Percentiles rank a stretch among this genome's conserved stretches.
phyloP scores from a whole-genome alignment of 345 rosid genomes.

The Lenwebbia sp. region DNA sequence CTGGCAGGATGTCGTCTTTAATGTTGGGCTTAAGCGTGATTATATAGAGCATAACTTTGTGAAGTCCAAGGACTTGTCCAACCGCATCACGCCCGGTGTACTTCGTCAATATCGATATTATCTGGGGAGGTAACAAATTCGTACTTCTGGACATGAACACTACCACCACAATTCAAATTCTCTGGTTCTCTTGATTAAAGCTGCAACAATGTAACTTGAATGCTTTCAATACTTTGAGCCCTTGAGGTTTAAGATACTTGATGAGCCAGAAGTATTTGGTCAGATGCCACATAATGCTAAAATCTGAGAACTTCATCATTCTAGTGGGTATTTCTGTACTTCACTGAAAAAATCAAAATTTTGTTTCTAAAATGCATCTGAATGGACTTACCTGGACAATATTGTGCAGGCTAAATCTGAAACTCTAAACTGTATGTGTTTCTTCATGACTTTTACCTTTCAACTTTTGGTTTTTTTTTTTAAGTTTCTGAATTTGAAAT shows the following conservation, averaged over 20 bases:
- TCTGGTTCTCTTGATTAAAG: neutral
- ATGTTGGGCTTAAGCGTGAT: constrained; percentile 26
- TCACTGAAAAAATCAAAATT: neutral
- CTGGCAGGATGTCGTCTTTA: constrained; percentile 35
- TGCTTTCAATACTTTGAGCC: neutral
- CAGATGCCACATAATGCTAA: neutral
- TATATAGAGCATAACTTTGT: constrained; percentile 24
- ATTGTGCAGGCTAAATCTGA: neutral
- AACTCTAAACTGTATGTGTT: neutral
- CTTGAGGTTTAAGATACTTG: neutral
- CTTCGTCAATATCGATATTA: constrained; percentile 68
- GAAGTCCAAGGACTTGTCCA: constrained; percentile 46
- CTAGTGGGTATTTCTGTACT: neutral
- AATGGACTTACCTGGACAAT: neutral
- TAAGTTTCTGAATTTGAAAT: neutral
- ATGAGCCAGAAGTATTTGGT: neutral
- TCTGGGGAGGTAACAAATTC: constrained; percentile 48
- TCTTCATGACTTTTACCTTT: neutral
- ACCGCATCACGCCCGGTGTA: constrained; percentile 53
- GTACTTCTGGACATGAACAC: neutral
- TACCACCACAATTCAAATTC: neutral
- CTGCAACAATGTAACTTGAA: neutral
- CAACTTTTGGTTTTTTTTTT: neutral
- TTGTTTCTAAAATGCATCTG: neutral
- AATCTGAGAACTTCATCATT: neutral